These are phyloP conservation scores for Lumnitzera littorea DNA, from an alignment of 345 rosid species.

Conservation along the genomic window DNA sequence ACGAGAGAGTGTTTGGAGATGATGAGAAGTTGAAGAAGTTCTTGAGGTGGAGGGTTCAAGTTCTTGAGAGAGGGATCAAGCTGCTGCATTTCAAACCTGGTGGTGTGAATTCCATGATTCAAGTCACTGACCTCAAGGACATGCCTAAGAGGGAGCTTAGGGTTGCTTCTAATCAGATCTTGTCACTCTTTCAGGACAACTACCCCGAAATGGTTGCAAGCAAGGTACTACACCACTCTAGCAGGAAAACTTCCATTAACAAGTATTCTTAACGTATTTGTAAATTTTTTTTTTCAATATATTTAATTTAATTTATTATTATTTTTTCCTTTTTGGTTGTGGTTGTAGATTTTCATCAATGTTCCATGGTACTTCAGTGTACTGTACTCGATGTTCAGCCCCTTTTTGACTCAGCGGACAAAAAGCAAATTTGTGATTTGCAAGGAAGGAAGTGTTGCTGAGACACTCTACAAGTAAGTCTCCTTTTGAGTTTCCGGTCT, in stretches of 20 bases:
- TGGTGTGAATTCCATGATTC: constrained; percentile 84
- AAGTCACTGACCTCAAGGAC: constrained; percentile 91
- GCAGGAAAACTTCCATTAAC: too few relatives aligned
- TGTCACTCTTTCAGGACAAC: constrained; percentile 94
- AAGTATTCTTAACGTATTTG: too few relatives aligned
- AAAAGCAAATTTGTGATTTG: constrained; percentile 96
- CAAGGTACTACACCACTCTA: constrained; percentile 37
- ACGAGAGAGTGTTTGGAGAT: constrained; percentile 80
- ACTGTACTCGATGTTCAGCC: constrained; percentile 82
- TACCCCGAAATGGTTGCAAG: constrained; percentile 99
- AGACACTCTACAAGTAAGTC: constrained; percentile 86
- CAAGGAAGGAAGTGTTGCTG: constrained; percentile 82
- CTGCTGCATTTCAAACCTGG: constrained; percentile 87
- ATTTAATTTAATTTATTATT: not conserved
- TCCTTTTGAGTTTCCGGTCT: too few relatives aligned
- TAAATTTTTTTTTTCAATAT: too few relatives aligned
- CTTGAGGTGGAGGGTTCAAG: constrained; percentile 91
- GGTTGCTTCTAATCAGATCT: constrained; percentile 82
- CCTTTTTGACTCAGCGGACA: constrained; percentile 91
- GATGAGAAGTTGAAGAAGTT: constrained; percentile 80
- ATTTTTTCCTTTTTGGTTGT: not conserved
- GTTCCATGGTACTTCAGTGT: constrained; percentile 98
- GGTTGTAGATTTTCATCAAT: constrained; percentile 74
- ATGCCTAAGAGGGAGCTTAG: constrained; percentile 97
- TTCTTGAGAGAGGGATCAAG: constrained; percentile 76